phyloP scores from a whole-genome alignment of 768 basidiomycete species.

The Hypholoma sublateritium region DNA sequence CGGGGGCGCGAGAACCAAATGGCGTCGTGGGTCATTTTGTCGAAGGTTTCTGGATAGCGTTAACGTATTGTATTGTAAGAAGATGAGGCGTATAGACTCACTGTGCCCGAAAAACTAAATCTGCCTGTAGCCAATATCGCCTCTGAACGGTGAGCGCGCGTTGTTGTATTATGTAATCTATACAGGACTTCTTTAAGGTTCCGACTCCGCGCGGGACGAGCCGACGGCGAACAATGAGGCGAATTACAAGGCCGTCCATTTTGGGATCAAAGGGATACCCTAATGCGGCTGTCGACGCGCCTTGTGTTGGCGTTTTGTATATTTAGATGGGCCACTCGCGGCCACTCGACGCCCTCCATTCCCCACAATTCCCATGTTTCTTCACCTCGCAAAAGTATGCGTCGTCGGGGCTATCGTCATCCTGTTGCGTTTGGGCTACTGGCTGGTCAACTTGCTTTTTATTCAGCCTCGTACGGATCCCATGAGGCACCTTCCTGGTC shows the following conservation, averaged over 20 bases:
- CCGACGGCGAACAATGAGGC: slow-evolving; percentile 6
- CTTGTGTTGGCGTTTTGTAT: neutral
- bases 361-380: neutral
- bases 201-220: slow-evolving; percentile 21
- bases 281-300: slow-evolving; percentile 9
- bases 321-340: neutral
- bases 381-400: no score
- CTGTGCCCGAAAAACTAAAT: slow-evolving; percentile 25
- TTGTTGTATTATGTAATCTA: slow-evolving; percentile 37
- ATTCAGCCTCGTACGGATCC: slow-evolving; percentile 49
- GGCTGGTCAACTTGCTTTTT: slow-evolving; percentile 43
- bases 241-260: neutral
- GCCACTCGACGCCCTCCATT: neutral
- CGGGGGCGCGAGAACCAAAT: slow-evolving; percentile 97
- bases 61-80: neutral
- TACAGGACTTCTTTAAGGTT: slow-evolving; percentile 39
- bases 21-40: slow-evolving; percentile 95
- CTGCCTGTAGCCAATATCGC: slow-evolving; percentile 19
- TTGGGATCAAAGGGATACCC: slow-evolving; percentile 21
- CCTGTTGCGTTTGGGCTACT: slow-evolving; percentile 34
- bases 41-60: slow-evolving; percentile 16
- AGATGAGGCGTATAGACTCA: slow-evolving; percentile 22
- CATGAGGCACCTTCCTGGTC: slow-evolving; percentile 47
- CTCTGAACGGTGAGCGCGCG: slow-evolving; percentile 10
- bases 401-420: slow-evolving; percentile 29